Evolutionary conservation across 2,329 filamentous ascomycete species (phyloP), one percentile per base, ranked within the genome.

Genomic region (Aspergillus ibericus): DNA sequence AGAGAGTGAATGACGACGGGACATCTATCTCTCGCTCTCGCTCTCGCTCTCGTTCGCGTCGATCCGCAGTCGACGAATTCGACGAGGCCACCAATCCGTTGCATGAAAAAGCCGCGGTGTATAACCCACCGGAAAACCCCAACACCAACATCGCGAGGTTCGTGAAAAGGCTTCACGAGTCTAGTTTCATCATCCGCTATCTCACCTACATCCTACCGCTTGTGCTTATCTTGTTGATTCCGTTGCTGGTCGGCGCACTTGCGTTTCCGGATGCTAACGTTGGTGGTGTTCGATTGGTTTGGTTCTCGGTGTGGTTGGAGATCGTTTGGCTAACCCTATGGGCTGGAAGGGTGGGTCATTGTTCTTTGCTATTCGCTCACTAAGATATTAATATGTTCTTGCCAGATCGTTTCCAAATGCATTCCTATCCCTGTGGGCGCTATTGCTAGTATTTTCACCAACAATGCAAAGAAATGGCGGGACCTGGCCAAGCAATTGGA

Each of bases 231-330:
- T 78, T 92, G 5, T 77, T 91, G 38, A 85, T 91, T 48, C 89
- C 89, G 0, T 74, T 91, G 40, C 77, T 92, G 5, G 74, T 92
- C 20, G 89, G 88, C 5, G 82, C 81, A 1, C 75, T 90, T 16
- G 62, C 83, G 1, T 89, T 83, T 61, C 77, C 80, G n/a, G 63
- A 82, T 50, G 80, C 88, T 1, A 85, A 84, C 12, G 83, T 89
- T 2, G 92, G 92, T 0, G 91, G 89, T 18, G 92, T 96, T 0
- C 71, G 86, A 62, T 79, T 97, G 46, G 79, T 92, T 59, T 98
- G 93, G 93, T 97, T 98, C 70, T 90, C 90, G 29, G 92, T 97
- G 62, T 98, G 93, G 93, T 82, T 97, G 16, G 91, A 96, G 74
- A 91, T 96, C 42, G 83, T 97, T 25, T 98, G 93, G 93, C 82